Evolutionary conservation across 1,284 basidiomycete species (phyloP).

Genomic region (Pseudozyma thailandica): DNA sequence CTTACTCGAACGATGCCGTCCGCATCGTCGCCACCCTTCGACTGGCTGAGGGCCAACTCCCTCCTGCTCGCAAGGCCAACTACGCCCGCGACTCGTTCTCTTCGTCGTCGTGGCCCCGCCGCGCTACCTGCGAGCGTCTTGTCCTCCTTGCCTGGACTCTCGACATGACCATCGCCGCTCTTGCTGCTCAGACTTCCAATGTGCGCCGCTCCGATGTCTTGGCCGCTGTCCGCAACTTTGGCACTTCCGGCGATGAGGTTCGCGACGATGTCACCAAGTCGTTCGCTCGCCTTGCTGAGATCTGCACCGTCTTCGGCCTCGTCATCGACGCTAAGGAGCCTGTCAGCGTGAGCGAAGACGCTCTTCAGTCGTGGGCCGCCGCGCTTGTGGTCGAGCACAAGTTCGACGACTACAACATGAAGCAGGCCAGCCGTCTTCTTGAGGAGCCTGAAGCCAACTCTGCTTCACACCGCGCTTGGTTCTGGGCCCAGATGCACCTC

Average conservation of each 20-base stretch:
- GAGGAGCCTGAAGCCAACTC: constrained; percentile 51
- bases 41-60: constrained; percentile 40
- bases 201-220: constrained; percentile 40
- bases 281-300: constrained; percentile 69
- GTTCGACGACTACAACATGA: constrained; percentile 70
- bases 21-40: constrained; percentile 35
- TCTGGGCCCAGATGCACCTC: constrained; percentile 70
- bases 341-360: constrained; percentile 27
- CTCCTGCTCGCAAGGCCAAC: constrained; percentile 24
- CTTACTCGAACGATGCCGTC: constrained; percentile 64
- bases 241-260: constrained; percentile 38
- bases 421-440: constrained; percentile 63
- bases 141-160: constrained; percentile 46
- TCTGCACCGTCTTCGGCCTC: constrained; percentile 69
- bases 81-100: constrained; percentile 36
- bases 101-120: constrained; percentile 35
- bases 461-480: constrained; percentile 68
- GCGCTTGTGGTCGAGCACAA: constrained; percentile 68
- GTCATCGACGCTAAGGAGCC: constrained; percentile 61
- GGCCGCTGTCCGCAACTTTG: constrained; percentile 58
- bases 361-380: constrained; percentile 68
- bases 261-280: constrained; percentile 64
- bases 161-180: constrained; percentile 42
- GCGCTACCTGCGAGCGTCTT: constrained; percentile 45
- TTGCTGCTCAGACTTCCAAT: constrained; percentile 33